phyloP scores from a whole-genome alignment of 306 rosid genomes.

The Rubus idaeus region DNA sequence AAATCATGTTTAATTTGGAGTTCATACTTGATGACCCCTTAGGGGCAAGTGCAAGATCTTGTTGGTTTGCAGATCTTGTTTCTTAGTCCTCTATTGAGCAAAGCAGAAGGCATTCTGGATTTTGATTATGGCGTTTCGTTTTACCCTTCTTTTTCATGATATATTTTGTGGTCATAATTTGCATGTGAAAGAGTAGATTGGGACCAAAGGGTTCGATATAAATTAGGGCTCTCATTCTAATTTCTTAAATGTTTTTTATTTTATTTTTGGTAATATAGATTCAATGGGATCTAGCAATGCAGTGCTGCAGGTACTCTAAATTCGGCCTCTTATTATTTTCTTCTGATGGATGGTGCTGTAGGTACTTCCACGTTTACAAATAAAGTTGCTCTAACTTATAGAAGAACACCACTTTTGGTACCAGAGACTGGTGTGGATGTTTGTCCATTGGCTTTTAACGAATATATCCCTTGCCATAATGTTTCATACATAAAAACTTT shows the following conservation, averaged over 20 bases:
- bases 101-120: neutral
- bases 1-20: neutral
- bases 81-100: neutral
- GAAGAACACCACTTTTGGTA: conserved; percentile 51
- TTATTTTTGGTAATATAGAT: neutral
- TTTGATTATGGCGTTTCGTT: neutral
- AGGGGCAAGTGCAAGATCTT: neutral
- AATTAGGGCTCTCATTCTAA: neutral
- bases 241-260: neutral
- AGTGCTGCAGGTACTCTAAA: neutral
- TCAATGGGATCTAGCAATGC: neutral
- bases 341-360: conserved; percentile 34
- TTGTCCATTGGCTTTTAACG: conserved; percentile 79
- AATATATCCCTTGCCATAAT: conserved; percentile 86
- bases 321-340: neutral
- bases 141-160: neutral
- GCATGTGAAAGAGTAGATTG: neutral
- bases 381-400: conserved; percentile 57
- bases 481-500: conserved; percentile 54
- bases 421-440: conserved; percentile 70
- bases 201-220: neutral
- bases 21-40: neutral
- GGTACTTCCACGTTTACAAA: conserved; percentile 55
- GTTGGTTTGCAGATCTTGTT: too few species aligned
- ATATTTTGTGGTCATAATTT: neutral